phyloP scores from a whole-genome alignment of 345 rosid species.

The Gynandropsis gynandra region DNA sequence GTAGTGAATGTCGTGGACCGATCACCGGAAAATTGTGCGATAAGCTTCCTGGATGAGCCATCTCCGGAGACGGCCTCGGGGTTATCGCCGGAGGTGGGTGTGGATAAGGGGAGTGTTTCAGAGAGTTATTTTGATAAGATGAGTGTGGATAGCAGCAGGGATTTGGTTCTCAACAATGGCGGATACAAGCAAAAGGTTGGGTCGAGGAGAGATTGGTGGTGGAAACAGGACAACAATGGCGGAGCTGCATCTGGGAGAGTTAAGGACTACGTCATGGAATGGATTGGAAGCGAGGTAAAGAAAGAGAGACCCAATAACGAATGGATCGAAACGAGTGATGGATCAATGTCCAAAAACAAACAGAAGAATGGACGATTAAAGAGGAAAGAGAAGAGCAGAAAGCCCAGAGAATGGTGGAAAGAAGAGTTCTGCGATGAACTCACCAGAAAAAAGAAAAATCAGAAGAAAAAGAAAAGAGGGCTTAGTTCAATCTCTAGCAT shows the following conservation, averaged over 20 bases:
- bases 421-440: constrained; percentile 79
- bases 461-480: constrained; percentile 46
- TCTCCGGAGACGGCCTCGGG: constrained; percentile 21
- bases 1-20: constrained; percentile 22
- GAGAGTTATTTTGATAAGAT: constrained; percentile 38
- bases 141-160: constrained; percentile 40
- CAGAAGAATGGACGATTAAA: constrained; percentile 37
- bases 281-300: constrained; percentile 74
- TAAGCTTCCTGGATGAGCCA: constrained; percentile 23
- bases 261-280: constrained; percentile 74
- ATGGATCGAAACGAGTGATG: constrained; percentile 23
- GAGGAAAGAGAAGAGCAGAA: constrained; percentile 46
- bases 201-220: constrained; percentile 67
- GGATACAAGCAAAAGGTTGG: constrained; percentile 27
- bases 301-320: constrained; percentile 49
- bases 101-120: constrained; percentile 42
- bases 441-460: constrained; percentile 38
- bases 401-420: constrained; percentile 84
- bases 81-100: constrained; percentile 34
- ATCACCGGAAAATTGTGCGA: constrained; percentile 50
- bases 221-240: constrained; percentile 56
- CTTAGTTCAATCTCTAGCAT: constrained; percentile 33
- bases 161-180: constrained; percentile 22
- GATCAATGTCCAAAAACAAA: constrained; percentile 26
- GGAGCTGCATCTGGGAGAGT: constrained; percentile 58